These are phyloP conservation scores for Colletotrichum sp. DNA, from an alignment of 2,329 filamentous ascomycete species.

Conservation along the genomic window DNA sequence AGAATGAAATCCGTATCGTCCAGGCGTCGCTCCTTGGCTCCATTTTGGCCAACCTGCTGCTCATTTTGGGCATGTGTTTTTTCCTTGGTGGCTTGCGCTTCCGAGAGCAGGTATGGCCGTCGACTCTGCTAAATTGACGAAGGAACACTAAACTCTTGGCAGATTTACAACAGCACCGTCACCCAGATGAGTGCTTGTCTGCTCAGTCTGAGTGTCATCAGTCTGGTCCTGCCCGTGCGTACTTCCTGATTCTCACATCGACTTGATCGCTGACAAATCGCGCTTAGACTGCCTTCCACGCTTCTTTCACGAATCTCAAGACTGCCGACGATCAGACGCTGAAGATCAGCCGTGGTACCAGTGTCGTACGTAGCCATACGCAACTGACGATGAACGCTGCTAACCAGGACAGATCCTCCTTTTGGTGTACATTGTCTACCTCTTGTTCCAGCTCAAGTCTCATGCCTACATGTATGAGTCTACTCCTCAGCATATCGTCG, in stretches of 20 bases:
- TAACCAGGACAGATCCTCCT: conserved; percentile 66
- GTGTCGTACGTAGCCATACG: conserved; percentile 66
- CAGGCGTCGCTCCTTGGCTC: conserved; percentile 90
- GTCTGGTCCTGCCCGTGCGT: conserved; percentile 79
- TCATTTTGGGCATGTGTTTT: conserved; percentile 93
- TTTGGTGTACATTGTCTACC: conserved; percentile 81
- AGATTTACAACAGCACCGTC: conserved; percentile 93
- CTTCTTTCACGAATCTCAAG: conserved; percentile 71
- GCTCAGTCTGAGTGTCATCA: conserved; percentile 88
- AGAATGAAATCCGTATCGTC: conserved; percentile 87
- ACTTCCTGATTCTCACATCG: conserved; percentile 41
- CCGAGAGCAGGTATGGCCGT: conserved; percentile 73
- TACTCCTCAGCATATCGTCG: conserved; percentile 90
- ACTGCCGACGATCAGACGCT: conserved; percentile 75
- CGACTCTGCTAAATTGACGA: neutral
- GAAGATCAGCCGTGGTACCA: conserved; percentile 88
- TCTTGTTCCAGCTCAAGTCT: conserved; percentile 90
- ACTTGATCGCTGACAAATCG: conserved; percentile 26
- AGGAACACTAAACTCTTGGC: neutral
- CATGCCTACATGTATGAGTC: conserved; percentile 93
- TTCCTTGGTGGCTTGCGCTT: conserved; percentile 84
- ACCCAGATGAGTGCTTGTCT: conserved; percentile 96
- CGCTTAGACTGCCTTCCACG: conserved; percentile 82
- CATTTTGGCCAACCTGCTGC: conserved; percentile 84
- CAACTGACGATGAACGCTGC: neutral